These are phyloP conservation scores for Acrasis kona DNA, from an alignment of 78 protist species.

Conservation along the genomic window DNA sequence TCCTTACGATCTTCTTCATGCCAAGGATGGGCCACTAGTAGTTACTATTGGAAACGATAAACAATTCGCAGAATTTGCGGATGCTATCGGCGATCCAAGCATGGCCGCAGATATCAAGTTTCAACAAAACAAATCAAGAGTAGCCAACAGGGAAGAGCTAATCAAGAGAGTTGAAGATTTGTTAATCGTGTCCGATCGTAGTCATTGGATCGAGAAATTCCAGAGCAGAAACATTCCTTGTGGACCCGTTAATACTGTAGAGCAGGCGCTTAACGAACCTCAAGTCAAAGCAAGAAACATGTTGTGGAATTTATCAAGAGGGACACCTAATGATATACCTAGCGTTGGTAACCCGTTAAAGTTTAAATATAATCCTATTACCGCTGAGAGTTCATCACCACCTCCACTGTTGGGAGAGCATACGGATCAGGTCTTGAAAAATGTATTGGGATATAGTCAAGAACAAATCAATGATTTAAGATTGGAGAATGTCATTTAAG, in stretches of 20 bases:
- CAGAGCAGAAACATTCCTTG: background rate
- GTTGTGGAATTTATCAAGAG: background rate
- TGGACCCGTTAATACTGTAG: background rate
- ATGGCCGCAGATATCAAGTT: background rate
- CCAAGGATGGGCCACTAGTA: background rate
- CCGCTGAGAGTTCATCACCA: background rate
- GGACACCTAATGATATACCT: background rate
- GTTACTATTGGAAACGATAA: slow-evolving; percentile 1
- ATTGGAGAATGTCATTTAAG: background rate
- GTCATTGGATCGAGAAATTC: background rate
- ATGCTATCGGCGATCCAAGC: background rate
- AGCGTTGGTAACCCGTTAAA: background rate
- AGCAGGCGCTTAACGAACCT: background rate
- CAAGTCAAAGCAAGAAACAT: background rate
- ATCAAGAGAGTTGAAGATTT: background rate
- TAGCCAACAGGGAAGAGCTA: background rate
- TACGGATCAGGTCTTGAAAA: background rate
- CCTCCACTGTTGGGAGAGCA: background rate
- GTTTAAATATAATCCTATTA: background rate
- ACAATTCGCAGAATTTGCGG: background rate
- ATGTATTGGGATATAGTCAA: background rate
- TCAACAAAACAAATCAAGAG: background rate
- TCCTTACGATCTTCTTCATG: background rate
- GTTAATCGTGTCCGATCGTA: background rate
- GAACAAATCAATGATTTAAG: background rate